Evolutionary conservation across 2,329 filamentous ascomycete genomes (phyloP).

Genomic region (Aspergillus ochraceoroseus): DNA sequence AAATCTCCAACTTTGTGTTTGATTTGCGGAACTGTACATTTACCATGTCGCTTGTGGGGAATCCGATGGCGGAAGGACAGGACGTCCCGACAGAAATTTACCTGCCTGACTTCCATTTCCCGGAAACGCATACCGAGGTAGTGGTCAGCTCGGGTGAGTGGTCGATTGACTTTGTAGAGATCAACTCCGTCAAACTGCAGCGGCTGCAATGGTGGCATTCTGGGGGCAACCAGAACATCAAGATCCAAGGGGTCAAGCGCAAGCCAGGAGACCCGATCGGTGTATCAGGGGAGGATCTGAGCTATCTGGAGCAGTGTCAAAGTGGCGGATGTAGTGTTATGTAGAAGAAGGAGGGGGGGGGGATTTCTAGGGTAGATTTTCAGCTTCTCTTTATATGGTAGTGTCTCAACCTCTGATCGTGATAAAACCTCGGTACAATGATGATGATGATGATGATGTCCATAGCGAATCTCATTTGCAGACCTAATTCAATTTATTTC

Average conservation of each 20-base stretch:
- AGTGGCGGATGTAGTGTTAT: constrained; percentile 49
- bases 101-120: constrained; percentile 89
- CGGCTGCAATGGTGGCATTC: constrained; percentile 88
- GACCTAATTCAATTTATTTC: too few species aligned
- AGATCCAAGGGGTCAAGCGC: constrained; percentile 67
- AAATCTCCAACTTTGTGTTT: constrained; percentile 68
- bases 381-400: too few species aligned
- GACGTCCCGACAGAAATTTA: constrained; percentile 74
- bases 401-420: too few species aligned
- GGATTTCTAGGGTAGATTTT: too few species aligned
- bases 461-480: too few species aligned
- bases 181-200: constrained; percentile 65
- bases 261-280: constrained; percentile 40
- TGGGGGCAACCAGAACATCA: constrained; percentile 74
- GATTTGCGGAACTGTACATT: constrained; percentile 76
- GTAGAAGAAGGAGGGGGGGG: too few species aligned
- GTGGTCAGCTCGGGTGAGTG: constrained; percentile 82
- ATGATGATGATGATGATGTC: too few species aligned
- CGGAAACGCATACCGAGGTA: constrained; percentile 64
- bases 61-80: constrained; percentile 53
- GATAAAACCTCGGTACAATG: too few species aligned
- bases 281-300: constrained; percentile 64
- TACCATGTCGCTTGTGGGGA: constrained; percentile 62
- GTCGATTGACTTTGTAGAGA: constrained; percentile 71
- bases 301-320: constrained; percentile 65